Conservation (phyloP, 2,329 filamentous ascomycete genomes). For the Colletotrichum spaethianum region DNA sequence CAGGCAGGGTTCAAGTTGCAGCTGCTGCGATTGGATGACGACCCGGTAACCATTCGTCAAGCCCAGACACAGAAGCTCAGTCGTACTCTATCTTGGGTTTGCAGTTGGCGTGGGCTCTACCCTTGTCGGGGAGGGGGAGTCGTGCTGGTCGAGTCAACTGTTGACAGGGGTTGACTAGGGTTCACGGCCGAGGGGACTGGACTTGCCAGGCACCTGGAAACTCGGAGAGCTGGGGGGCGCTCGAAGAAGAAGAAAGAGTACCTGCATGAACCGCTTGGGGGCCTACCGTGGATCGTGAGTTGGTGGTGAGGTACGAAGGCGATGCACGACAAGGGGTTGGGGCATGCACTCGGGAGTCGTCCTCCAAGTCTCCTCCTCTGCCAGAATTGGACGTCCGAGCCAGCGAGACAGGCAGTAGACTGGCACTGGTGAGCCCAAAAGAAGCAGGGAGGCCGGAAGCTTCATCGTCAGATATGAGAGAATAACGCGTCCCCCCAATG, state of each 20-base stretch:
- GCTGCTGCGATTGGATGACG: constrained; percentile 7
- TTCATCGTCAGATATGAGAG: constrained; percentile 28
- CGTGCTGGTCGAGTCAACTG: constrained; percentile 20
- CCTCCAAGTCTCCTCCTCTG: constrained; percentile 20
- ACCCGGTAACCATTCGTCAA: constrained; percentile 23
- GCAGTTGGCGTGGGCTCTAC: constrained; percentile 14
- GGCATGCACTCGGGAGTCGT: constrained; percentile 13
- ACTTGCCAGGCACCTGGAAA: constrained; percentile 34
- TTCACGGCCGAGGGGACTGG: constrained; percentile 29
- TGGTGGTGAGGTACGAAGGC: constrained; percentile 37
- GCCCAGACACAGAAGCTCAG: constrained; percentile 9
- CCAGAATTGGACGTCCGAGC: constrained; percentile 28
- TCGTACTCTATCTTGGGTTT: constrained; percentile 36
- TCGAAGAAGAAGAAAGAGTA: constrained; percentile 39
- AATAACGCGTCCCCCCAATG: constrained; percentile 3
- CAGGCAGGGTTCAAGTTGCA: constrained; percentile 28
- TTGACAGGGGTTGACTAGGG: constrained; percentile 20
- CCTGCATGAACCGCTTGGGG: constrained; percentile 42
- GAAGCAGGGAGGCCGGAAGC: constrained; percentile 37
- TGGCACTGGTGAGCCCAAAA: constrained; percentile 27
- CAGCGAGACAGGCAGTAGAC: constrained; percentile 32
- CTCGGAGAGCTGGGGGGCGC: constrained; percentile 10
- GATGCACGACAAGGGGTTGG: constrained; percentile 28
- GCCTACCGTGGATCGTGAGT: constrained; percentile 34
- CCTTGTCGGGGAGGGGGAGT: constrained; percentile 29